Evolutionary conservation across 495 filamentous ascomycete species (phyloP).

Genomic region (Cetradonia linearis): DNA sequence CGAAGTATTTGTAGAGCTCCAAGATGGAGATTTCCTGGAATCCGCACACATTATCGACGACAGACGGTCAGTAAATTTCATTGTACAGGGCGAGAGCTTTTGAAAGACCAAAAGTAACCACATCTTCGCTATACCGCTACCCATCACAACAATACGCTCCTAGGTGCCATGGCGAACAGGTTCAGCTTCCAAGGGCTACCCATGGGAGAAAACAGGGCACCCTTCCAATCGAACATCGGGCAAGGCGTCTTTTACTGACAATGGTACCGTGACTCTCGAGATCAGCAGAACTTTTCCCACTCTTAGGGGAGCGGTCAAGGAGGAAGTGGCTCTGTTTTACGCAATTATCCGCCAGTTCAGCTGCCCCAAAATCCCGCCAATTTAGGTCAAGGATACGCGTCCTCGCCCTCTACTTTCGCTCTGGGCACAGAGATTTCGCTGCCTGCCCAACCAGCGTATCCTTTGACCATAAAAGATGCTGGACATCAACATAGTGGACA

Average conservation of each 20-base stretch:
- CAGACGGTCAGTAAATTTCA: too few relatives aligned
- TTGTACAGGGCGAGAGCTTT: too few relatives aligned
- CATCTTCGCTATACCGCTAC: too few relatives aligned
- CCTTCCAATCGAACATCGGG: not conserved
- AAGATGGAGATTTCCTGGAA: too few relatives aligned
- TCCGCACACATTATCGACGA: too few relatives aligned
- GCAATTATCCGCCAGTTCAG: constrained; percentile 20
- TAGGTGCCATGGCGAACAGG: too few relatives aligned
- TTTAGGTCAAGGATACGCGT: constrained; percentile 17
- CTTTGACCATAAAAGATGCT: constrained; percentile 23
- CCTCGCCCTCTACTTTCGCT: constrained; percentile 21
- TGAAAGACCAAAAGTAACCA: too few relatives aligned
- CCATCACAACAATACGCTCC: too few relatives aligned
- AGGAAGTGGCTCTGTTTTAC: constrained; percentile 14
- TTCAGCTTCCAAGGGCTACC: constrained; percentile 8
- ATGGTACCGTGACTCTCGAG: too few relatives aligned
- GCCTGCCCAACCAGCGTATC: constrained; percentile 19
- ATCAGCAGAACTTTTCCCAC: too few relatives aligned
- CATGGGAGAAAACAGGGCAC: not conserved
- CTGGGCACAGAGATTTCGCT: not conserved
- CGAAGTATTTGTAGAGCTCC: too few relatives aligned
- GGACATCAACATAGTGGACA: constrained; percentile 21
- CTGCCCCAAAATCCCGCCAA: constrained; percentile 17
- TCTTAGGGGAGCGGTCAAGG: constrained; percentile 10
- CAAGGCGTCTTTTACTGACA: too few relatives aligned